Evolutionary conservation across 2,329 filamentous ascomycete species (phyloP).

Genomic region (Aspergillus fumigatus): DNA sequence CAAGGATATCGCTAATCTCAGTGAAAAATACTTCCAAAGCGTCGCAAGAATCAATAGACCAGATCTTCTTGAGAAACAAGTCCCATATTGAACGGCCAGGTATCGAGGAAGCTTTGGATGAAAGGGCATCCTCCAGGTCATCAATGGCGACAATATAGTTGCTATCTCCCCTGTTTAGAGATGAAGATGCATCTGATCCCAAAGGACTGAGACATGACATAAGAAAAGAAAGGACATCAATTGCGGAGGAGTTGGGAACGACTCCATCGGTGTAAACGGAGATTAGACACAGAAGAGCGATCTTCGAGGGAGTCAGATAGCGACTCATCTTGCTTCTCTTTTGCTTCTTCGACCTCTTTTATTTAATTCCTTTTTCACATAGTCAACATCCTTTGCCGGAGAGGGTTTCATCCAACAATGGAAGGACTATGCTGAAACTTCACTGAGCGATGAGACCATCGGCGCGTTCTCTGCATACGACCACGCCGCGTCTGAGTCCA

Average conservation of each 20-base stretch:
- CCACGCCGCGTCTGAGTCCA: neutral
- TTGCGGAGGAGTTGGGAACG: slow-evolving; percentile 64
- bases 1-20: slow-evolving; percentile 53
- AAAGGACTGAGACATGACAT: slow-evolving; percentile 60
- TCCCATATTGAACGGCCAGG: slow-evolving; percentile 86
- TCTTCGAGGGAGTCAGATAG: slow-evolving; percentile 83
- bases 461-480: neutral
- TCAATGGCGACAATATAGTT: slow-evolving; percentile 36
- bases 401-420: neutral
- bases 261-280: slow-evolving; percentile 72
- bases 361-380: neutral
- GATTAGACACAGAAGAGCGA: slow-evolving; percentile 75
- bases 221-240: slow-evolving; percentile 75
- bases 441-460: neutral
- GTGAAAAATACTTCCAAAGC: slow-evolving; percentile 73
- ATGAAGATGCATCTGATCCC: slow-evolving; percentile 21
- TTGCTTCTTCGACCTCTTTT: neutral
- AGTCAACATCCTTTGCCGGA: neutral
- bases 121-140: slow-evolving; percentile 47
- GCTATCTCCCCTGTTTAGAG: slow-evolving; percentile 22
- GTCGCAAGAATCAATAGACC: slow-evolving; percentile 78
- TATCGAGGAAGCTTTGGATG: slow-evolving; percentile 47
- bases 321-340: slow-evolving; percentile 57
- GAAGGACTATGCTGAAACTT: neutral
- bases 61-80: slow-evolving; percentile 72